Evolutionary conservation across 208 protist species (phyloP).

Genomic region (Trypanosoma grayi): DNA sequence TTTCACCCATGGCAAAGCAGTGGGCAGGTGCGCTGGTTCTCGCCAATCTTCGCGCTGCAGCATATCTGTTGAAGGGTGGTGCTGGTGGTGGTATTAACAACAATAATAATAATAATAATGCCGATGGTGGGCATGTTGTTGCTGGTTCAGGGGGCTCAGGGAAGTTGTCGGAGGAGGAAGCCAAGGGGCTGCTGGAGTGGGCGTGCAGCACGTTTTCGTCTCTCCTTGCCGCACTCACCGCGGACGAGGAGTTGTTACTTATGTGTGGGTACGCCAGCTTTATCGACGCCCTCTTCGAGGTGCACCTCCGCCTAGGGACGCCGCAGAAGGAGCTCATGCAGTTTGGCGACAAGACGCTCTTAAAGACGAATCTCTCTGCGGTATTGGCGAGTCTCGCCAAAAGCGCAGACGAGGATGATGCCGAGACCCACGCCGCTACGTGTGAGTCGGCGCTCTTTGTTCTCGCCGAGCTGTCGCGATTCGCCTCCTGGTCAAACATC

Average conservation of each 20-base stretch:
- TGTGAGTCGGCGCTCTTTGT: conserved; percentile 62
- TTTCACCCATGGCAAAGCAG: conserved; percentile 22
- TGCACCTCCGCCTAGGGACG: conserved; percentile 29
- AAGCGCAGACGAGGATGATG: conserved; percentile 31
- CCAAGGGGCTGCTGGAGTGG: conserved; percentile 4
- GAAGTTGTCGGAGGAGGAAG: background rate
- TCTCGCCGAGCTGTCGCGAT: conserved; percentile 43
- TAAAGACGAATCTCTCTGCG: conserved; percentile 38
- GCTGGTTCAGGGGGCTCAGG: background rate
- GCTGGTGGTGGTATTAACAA: background rate
- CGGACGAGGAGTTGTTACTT: conserved; percentile 48
- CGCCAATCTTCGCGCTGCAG: conserved; percentile 11
- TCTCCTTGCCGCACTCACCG: conserved; percentile 33
- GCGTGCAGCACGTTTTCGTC: conserved; percentile 11
- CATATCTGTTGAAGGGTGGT: background rate
- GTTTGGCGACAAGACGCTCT: conserved; percentile 34
- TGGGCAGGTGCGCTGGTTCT: conserved; percentile 24
- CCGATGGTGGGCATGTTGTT: too few species aligned
- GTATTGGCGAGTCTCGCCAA: conserved; percentile 28
- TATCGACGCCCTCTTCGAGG: conserved; percentile 45
- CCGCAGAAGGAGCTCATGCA: conserved; percentile 26
- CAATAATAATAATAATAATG: background rate
- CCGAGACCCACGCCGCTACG: conserved; percentile 47
- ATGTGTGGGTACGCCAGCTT: conserved; percentile 60
- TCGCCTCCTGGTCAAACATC: conserved; percentile 25